phyloP scores from a whole-genome alignment of 2,329 filamentous ascomycete species.

The Neonectria punicea region DNA sequence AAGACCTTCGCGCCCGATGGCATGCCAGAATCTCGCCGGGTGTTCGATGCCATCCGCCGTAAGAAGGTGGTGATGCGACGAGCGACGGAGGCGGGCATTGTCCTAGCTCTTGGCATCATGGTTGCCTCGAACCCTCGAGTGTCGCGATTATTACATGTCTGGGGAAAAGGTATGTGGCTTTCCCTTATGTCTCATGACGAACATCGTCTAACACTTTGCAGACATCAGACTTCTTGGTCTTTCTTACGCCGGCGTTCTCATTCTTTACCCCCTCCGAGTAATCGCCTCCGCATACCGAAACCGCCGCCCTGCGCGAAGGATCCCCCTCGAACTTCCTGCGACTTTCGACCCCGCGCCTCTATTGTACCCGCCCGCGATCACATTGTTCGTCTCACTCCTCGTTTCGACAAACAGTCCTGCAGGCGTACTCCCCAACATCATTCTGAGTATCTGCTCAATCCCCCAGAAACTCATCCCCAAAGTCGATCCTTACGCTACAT shows the following conservation, averaged over 20 bases:
- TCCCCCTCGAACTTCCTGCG: conserved; percentile 69
- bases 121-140: conserved; percentile 60
- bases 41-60: conserved; percentile 50
- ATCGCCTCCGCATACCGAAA: conserved; percentile 58
- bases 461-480: conserved; percentile 79
- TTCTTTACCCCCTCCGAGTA: conserved; percentile 71
- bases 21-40: conserved; percentile 29
- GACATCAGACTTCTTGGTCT: conserved; percentile 55
- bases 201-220: conserved; percentile 38
- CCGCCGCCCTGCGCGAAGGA: conserved; percentile 48
- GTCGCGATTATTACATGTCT: conserved; percentile 56
- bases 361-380: conserved; percentile 84
- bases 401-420: conserved; percentile 70
- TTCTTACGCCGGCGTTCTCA: conserved; percentile 54
- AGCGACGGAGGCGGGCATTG: conserved; percentile 61
- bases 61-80: conserved; percentile 64
- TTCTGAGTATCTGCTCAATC: conserved; percentile 82
- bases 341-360: conserved; percentile 92
- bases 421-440: conserved; percentile 79
- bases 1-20: conserved; percentile 32
- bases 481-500: conserved; percentile 63
- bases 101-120: conserved; percentile 60
- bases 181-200: neutral
- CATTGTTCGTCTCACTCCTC: conserved; percentile 80
- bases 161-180: conserved; percentile 59